These are phyloP conservation scores for Ceratobasidium sp. DNA, from an alignment of 1,284 basidiomycete species.

Conservation along the genomic window DNA sequence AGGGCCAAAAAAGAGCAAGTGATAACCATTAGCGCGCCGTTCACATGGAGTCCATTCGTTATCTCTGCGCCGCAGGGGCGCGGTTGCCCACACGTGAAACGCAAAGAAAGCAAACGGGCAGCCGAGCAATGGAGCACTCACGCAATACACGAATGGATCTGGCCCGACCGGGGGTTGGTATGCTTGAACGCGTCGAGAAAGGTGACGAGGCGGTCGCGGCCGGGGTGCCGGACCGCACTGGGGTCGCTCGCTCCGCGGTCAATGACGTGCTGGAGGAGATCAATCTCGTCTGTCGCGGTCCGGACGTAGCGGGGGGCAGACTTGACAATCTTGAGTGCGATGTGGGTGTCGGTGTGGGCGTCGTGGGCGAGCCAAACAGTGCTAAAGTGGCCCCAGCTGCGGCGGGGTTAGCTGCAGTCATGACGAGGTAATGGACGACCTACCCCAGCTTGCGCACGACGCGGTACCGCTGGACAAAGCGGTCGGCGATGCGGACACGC, in stretches of 20 bases:
- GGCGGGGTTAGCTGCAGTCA: neutral
- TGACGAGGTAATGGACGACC: neutral
- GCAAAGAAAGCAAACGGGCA: neutral
- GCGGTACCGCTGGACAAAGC: constrained; percentile 88
- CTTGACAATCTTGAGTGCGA: constrained; percentile 99
- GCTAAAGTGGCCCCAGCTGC: constrained; percentile 86
- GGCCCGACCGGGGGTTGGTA: constrained; percentile 95
- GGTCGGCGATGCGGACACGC: constrained; percentile 91
- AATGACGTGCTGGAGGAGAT: constrained; percentile 94
- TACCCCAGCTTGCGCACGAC: constrained; percentile 97
- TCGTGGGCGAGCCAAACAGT: constrained; percentile 94
- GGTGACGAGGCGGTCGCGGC: constrained; percentile 75
- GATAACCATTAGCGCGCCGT: constrained; percentile 38
- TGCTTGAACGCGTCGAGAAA: constrained; percentile 98
- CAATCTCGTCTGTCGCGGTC: constrained; percentile 98
- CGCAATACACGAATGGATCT: constrained; percentile 65
- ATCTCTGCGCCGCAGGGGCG: constrained; percentile 21
- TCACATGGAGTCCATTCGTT: constrained; percentile 1
- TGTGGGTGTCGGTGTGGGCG: constrained; percentile 90
- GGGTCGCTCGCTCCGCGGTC: constrained; percentile 66
- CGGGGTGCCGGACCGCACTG: constrained; percentile 55
- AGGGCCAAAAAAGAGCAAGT: constrained; percentile 57
- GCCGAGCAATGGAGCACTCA: constrained; percentile 10
- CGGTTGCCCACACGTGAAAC: constrained; percentile 15
- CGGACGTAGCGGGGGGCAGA: constrained; percentile 97